Conservation (phyloP, 2,329 filamentous ascomycete genomes). For the Xylaria sp. region DNA sequence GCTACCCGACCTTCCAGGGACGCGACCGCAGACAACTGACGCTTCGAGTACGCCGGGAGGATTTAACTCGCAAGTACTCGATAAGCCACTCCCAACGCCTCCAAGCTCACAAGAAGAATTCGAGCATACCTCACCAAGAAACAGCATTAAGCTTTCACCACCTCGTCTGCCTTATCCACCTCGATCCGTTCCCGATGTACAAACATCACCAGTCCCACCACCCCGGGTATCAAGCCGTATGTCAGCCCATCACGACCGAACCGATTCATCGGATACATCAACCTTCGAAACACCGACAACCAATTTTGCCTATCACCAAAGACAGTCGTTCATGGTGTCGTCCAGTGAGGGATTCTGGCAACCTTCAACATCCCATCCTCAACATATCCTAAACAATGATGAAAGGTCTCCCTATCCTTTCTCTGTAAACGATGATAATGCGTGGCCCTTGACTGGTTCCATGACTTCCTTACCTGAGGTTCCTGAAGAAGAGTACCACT, state of each 20-base stretch:
- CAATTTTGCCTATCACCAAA: constrained; percentile 58
- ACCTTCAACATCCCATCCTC: constrained; percentile 18
- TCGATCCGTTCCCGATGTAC: constrained; percentile 58
- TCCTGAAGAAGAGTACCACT: constrained; percentile 68
- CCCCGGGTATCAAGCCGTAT: constrained; percentile 66
- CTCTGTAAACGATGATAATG: constrained; percentile 56
- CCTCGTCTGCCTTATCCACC: constrained; percentile 64
- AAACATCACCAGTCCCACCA: constrained; percentile 59
- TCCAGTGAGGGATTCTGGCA: constrained; percentile 33
- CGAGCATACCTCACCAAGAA: constrained; percentile 61
- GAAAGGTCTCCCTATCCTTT: constrained; percentile 54
- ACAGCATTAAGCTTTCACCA: constrained; percentile 60
- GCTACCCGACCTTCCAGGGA: constrained; percentile 57
- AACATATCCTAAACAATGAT: constrained; percentile 22
- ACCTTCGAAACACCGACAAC: constrained; percentile 58
- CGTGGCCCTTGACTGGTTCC: constrained; percentile 58
- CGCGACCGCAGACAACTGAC: constrained; percentile 38
- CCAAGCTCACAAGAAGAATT: constrained; percentile 52
- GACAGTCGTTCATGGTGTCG: constrained; percentile 54
- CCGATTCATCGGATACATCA: constrained; percentile 53
- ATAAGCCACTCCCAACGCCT: constrained; percentile 47
- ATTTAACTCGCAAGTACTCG: constrained; percentile 21
- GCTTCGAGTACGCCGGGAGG: constrained; percentile 8
- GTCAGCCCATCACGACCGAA: constrained; percentile 58
- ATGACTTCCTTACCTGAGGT: constrained; percentile 65